Percentiles rank a stretch among this genome's conserved stretches.
Evolutionary conservation across 208 protist species (phyloP).

Genomic region (Leishmania braziliensis): DNA sequence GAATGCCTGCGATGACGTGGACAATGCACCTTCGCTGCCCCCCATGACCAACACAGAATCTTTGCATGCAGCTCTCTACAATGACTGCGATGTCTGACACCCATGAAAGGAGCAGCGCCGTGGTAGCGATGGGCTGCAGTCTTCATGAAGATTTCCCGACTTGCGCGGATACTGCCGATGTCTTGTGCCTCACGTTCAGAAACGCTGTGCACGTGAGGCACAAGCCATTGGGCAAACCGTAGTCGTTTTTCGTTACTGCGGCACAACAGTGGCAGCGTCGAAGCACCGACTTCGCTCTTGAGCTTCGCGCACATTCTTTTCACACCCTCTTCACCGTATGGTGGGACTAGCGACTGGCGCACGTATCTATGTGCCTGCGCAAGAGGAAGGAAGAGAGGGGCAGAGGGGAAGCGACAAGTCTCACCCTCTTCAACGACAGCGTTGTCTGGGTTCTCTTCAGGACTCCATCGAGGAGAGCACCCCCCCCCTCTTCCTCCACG

Average conservation of each 20-base stretch:
- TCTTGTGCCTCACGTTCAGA: background rate
- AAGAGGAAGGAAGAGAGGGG: background rate
- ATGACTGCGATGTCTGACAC: background rate
- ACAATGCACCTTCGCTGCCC: constrained; percentile 3
- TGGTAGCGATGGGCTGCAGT: background rate
- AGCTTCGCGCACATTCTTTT: background rate
- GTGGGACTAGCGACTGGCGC: background rate
- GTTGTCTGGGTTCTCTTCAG: background rate
- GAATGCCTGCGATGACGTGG: background rate
- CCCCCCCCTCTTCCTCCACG: background rate
- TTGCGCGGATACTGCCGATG: background rate
- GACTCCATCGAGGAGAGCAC: background rate
- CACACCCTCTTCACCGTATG: background rate
- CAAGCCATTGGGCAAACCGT: background rate
- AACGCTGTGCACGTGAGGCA: background rate
- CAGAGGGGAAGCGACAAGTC: background rate
- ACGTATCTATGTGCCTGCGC: background rate
- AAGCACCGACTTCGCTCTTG: background rate
- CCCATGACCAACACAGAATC: background rate
- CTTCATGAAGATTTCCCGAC: background rate
- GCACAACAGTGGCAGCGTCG: background rate
- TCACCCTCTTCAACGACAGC: background rate
- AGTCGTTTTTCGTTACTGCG: background rate
- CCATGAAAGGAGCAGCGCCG: background rate
- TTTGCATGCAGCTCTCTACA: background rate